Evolutionary conservation across 148 eudicot genomes (phyloP), one percentile per base, ranked within the genome.

Genomic region (Linanthus parryae): DNA sequence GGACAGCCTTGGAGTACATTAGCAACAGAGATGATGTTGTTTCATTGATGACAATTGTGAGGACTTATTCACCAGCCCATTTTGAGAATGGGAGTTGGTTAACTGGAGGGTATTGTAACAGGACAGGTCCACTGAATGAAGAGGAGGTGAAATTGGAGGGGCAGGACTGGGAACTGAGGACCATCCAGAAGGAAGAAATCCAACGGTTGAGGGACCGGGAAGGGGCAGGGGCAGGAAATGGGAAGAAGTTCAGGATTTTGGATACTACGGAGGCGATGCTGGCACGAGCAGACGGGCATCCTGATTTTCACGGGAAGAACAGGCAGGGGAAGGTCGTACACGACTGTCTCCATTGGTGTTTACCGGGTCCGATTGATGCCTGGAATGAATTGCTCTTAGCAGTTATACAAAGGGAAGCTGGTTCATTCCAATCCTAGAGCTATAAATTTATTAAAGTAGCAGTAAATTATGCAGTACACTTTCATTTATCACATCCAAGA

Each of bases 21-120:
- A 38, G 64, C 56, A 45, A 31, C 36, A 66, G 2, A 61, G 31
- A 3, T 85, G 14, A 19, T 64, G 27, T n/a, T n/a, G n/a, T 73
- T 23, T 71, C 73, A 53, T 89, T 89, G 0, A 19, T 26, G 5
- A 67, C 73, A 1, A 74, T 64, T 61, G 18, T 85, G 24, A 68
- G 95, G 58, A 82, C 89, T 2, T 64, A 58, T 44, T 66, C 86
- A 2, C 83, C 77, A 17, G 48, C 73, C 0, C 89, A 85, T 42
- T 72, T 79, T 28, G 95, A 79, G 42, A 24, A 47, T 14, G 56
- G 63, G 0, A 37, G 63, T 0, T 85, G 85, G 85, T 64, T 75
- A 3, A 62, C 72, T 7, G 86, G 82, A 6, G 89, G 95, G 24
- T 50, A 85, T 62, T 85, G 95, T 47, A 3, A 18, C 9, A 60